Base-by-base conservation (phyloP, 768 basidiomycete species). In the Naganishia onofrii region DNA sequence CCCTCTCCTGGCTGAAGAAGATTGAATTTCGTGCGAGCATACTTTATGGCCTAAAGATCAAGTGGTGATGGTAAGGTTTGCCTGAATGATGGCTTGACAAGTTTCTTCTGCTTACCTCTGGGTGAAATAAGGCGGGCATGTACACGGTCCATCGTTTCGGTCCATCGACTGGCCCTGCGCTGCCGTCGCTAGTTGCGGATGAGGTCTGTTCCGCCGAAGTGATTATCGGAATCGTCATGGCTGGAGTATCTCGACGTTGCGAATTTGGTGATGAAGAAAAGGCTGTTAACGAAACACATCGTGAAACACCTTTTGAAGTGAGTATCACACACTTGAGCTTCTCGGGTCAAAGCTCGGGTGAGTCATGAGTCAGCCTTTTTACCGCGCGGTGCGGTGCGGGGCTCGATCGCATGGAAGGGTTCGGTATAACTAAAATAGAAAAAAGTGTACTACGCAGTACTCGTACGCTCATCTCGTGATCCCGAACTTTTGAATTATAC, bases 101-200 rank as follows among this genome's bases (percentile, higher is more conserved):
- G 32, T 32, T 21, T 29, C 28, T 28, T n/a, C 34, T 31, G 36
- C 68, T 69, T 56, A 67, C 71, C 57, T 72, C 69, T 13, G 72
- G 69, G 48, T 78, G 76, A 32, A 78, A 75, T 19, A 76, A 74
- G 8, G 76, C 70, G 19, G 75, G 74, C 44, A 79, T 67, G 57
- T 75, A 79, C 0, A 78, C 68, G 12, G 44, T 63, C 60, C 60
- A 63, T 63, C 60, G 60, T 44, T 63, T 63, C 12, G 36, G 23
- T n/a, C 26, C 26, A 15, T 38, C 17, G 28, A 0, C 26, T 42
- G 34, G 12, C 34, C 42, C 42, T 42, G 5, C 15, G 15, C 42
- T 42, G 38, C 7, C 28, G 58, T 44, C 38, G 7, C 15, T 8
- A 10, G 2, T 32, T 12, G 58, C 38, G 15, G 58, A 42, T 13